These are phyloP conservation scores for Cyclotella choctawhatcheeana DNA, from an alignment of 108 stramenopile species.

Conservation along the genomic window DNA sequence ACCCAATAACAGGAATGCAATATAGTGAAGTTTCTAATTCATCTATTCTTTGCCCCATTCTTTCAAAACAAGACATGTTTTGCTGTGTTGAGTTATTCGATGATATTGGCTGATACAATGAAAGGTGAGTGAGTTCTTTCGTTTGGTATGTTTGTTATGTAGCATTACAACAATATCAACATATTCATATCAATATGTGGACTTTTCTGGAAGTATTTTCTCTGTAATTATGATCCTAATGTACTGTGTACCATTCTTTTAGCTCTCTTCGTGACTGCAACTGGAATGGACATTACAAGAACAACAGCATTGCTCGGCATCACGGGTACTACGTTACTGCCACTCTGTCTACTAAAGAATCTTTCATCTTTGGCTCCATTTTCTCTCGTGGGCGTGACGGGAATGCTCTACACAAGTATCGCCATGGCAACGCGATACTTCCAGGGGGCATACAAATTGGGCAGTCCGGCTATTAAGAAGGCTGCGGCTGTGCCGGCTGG, in stretches of 20 bases:
- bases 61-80: slow-evolving; percentile 82
- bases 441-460: slow-evolving; percentile 71
- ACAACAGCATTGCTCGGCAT: slow-evolving; percentile 58
- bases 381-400: slow-evolving; percentile 84
- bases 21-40: no score
- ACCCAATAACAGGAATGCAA: no score
- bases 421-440: slow-evolving; percentile 78
- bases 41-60: no score
- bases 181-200: no score
- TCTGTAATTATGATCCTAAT: background rate
- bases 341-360: slow-evolving; percentile 88
- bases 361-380: slow-evolving; percentile 84
- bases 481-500: slow-evolving; percentile 48
- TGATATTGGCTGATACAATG: slow-evolving; percentile 90
- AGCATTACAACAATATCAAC: no score
- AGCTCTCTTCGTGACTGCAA: slow-evolving; percentile 55
- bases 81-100: slow-evolving; percentile 80
- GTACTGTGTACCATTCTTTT: background rate
- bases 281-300: slow-evolving; percentile 39
- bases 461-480: slow-evolving; percentile 32
- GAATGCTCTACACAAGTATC: slow-evolving; percentile 81
- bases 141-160: no score
- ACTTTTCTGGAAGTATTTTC: no score
- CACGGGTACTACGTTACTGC: slow-evolving; percentile 75
- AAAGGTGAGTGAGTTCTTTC: slow-evolving; percentile 9